A percentile compares a stretch with the other conserved stretches of the same genome.
Evolutionary conservation across 179 eudicot genomes (phyloP).

Genomic region (Silene coronaria): DNA sequence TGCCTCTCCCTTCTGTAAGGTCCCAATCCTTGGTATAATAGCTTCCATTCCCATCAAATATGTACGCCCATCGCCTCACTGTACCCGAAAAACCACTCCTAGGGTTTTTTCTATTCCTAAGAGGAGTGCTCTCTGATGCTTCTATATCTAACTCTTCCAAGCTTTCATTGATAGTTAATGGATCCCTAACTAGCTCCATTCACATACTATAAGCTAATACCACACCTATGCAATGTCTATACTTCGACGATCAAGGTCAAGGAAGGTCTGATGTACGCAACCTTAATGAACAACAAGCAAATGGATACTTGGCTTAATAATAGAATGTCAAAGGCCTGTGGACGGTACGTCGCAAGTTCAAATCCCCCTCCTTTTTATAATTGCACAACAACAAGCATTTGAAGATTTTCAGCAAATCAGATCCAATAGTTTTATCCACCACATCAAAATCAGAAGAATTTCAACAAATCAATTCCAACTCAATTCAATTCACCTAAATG

Average conservation of each 20-base stretch:
- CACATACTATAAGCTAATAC: constrained; percentile 3
- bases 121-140: constrained; percentile 19
- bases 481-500: constrained; percentile 11
- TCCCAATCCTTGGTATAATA: constrained; percentile 90
- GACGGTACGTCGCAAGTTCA: no score
- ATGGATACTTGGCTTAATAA: not conserved
- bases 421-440: not conserved
- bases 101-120: constrained; percentile 29
- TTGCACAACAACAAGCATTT: no score
- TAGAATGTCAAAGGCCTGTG: no score
- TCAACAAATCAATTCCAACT: constrained; percentile 2
- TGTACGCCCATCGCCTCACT: constrained; percentile 65
- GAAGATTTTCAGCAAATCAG: not conserved
- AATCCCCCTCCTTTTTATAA: no score
- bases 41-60: constrained; percentile 88
- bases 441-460: not conserved
- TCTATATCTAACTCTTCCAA: constrained; percentile 40
- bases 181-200: constrained; percentile 32
- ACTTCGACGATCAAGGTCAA: not conserved
- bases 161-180: constrained; percentile 11
- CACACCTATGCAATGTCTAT: not conserved
- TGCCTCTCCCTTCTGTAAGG: constrained; percentile 65
- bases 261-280: not conserved
- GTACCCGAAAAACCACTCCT: constrained; percentile 42
- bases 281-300: not conserved